Conservation (phyloP, 345 rosid species). For the Sonneratia caseolaris region DNA sequence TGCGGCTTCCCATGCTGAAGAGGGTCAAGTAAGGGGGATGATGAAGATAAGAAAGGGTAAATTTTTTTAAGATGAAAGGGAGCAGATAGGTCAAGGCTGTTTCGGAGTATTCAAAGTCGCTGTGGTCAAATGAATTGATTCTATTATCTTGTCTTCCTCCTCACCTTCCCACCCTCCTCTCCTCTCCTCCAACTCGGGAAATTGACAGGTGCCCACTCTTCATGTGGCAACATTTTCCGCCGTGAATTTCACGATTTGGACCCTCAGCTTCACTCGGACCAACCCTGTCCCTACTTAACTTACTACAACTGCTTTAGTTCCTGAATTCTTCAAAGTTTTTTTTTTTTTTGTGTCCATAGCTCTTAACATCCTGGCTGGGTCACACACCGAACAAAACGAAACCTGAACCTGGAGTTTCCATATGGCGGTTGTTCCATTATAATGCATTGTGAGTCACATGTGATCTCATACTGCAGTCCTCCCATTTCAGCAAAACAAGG, state of each 20-base stretch:
- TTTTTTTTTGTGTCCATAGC: no score
- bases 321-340: no score
- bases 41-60: background rate
- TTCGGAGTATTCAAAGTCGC: background rate
- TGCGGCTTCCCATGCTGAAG: constrained; percentile 1
- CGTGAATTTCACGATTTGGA: background rate
- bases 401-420: no score
- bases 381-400: no score
- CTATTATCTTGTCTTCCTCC: background rate
- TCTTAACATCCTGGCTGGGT: no score
- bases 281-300: no score
- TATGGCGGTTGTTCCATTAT: no score
- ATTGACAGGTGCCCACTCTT: background rate
- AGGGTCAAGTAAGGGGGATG: background rate
- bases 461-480: no score
- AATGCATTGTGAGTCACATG: no score
- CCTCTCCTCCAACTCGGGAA: background rate
- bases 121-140: background rate
- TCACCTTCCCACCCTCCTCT: background rate
- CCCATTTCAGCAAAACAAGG: no score
- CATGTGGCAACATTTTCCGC: background rate
- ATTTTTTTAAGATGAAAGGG: background rate
- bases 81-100: background rate
- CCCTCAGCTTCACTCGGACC: no score
- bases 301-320: no score